These are phyloP conservation scores for Plectranthus barbatus DNA, from an alignment of 257 asterid species.

Conservation along the genomic window DNA sequence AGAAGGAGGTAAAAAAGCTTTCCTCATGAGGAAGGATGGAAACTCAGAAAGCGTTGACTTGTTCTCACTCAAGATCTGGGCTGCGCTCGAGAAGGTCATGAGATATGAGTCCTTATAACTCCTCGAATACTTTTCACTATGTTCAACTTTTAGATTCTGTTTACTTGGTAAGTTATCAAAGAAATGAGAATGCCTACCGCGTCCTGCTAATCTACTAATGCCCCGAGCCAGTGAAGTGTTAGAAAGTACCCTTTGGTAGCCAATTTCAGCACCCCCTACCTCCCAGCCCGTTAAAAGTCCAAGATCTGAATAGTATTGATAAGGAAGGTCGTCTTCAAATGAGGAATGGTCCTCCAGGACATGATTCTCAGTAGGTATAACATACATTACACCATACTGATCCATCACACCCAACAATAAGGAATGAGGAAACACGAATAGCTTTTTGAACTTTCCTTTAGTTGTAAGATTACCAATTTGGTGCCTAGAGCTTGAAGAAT, in stretches of 20 bases:
- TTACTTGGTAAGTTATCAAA: slow-evolving; percentile 15
- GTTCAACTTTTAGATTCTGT: slow-evolving; percentile 17
- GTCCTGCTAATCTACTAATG: slow-evolving; percentile 9
- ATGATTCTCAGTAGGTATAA: slow-evolving; percentile 34
- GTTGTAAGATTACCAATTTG: slow-evolving; percentile 21
- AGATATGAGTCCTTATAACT: slow-evolving; percentile 16
- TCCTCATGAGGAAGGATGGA: slow-evolving; percentile 37
- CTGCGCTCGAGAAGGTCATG: slow-evolving; percentile 25
- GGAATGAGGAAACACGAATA: slow-evolving; percentile 52
- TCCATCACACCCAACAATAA: slow-evolving; percentile 69
- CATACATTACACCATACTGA: slow-evolving; percentile 59
- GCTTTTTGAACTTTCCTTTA: slow-evolving; percentile 59
- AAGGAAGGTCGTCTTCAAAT: slow-evolving; percentile 27
- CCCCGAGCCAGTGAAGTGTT: slow-evolving; percentile 24
- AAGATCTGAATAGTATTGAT: slow-evolving; percentile 30
- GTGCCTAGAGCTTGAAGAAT: slow-evolving; percentile 23
- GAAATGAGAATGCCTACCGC: slow-evolving; percentile 16
- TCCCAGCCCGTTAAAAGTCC: slow-evolving; percentile 63
- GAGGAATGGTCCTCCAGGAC: slow-evolving; percentile 29
- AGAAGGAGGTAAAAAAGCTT: slow-evolving; percentile 51
- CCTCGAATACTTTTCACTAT: slow-evolving; percentile 24
- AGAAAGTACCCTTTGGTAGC: slow-evolving; percentile 48
- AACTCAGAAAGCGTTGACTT: slow-evolving; percentile 29
- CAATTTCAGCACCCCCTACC: slow-evolving; percentile 73
- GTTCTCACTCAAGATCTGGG: slow-evolving; percentile 27